phyloP scores from a whole-genome alignment of 345 rosid genomes.

The Erodium maritimum region DNA sequence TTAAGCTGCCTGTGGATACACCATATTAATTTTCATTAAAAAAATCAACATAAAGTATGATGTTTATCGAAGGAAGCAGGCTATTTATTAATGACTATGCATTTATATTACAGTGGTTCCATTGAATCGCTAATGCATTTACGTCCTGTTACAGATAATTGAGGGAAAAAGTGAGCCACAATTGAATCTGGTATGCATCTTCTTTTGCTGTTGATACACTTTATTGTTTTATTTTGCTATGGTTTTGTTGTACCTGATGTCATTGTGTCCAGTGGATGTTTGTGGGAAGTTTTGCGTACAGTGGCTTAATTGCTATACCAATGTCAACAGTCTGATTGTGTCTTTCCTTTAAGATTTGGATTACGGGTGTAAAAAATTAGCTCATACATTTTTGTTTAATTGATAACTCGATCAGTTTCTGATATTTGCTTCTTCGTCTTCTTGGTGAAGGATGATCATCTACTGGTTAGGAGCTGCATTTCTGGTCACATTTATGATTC shows the following conservation, averaged over 20 bases:
- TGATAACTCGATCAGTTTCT: neutral
- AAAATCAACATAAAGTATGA: neutral
- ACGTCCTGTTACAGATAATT: constrained; percentile 45
- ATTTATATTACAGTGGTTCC: neutral
- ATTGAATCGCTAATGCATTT: constrained; percentile 1
- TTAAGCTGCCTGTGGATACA: neutral
- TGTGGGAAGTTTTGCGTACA: neutral
- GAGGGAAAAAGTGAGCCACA: constrained; percentile 44
- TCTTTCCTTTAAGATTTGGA: neutral
- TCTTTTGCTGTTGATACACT: neutral
- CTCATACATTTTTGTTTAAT: neutral
- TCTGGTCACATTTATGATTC: constrained; percentile 78
- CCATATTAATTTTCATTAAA: neutral
- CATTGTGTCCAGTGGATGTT: neutral
- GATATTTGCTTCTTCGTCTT: constrained; percentile 1
- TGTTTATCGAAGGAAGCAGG: neutral
- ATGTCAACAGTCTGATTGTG: neutral
- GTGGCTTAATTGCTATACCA: neutral
- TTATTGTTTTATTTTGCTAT: neutral
- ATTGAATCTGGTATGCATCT: constrained; percentile 35
- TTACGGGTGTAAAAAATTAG: neutral
- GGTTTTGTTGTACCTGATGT: neutral
- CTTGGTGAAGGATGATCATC: constrained; percentile 51
- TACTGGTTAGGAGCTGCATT: constrained; percentile 55
- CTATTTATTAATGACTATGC: neutral